These are phyloP conservation scores for Heterobasidion irregulare DNA, from an alignment of 1,284 basidiomycete species.

Conservation along the genomic window DNA sequence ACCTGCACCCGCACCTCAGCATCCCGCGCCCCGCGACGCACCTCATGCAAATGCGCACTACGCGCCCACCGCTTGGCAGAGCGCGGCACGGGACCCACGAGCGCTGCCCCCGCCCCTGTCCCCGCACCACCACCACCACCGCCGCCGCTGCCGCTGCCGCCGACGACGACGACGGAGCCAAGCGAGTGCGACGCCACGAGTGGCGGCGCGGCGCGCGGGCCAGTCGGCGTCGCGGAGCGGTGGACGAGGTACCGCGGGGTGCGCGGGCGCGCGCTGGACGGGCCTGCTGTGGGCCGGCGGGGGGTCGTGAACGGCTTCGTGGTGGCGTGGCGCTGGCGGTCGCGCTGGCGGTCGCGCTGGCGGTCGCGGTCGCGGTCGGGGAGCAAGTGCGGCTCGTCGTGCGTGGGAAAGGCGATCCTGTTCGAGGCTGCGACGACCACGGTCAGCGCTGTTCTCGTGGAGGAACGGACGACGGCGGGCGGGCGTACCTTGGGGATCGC, in stretches of 20 bases:
- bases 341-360: too few relatives aligned
- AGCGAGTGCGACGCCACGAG: constrained; percentile 36
- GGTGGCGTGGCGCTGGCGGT: too few relatives aligned
- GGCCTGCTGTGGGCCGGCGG: too few relatives aligned
- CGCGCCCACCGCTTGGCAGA: constrained; percentile 58
- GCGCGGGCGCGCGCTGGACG: neutral
- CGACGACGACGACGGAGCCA: too few relatives aligned
- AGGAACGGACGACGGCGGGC: neutral
- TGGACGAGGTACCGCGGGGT: neutral
- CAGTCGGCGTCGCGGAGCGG: constrained; percentile 15
- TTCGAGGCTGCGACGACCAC: neutral
- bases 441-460: too few relatives aligned
- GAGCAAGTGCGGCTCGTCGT: neutral
- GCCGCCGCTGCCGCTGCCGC: too few relatives aligned
- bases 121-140: too few relatives aligned
- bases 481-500: constrained; percentile 4
- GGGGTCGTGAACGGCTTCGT: neutral
- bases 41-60: constrained; percentile 66
- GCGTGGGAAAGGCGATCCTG: neutral
- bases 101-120: constrained; percentile 2
- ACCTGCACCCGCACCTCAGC: neutral
- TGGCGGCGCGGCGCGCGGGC: constrained; percentile 24
- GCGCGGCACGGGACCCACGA: constrained; percentile 26
- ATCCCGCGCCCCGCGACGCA: constrained; percentile 23
- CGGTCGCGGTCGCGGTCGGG: too few relatives aligned